Evolutionary conservation across 257 asterid genomes (phyloP), one percentile per base, ranked within the genome.

Genomic region (Linderniella brevidens): DNA sequence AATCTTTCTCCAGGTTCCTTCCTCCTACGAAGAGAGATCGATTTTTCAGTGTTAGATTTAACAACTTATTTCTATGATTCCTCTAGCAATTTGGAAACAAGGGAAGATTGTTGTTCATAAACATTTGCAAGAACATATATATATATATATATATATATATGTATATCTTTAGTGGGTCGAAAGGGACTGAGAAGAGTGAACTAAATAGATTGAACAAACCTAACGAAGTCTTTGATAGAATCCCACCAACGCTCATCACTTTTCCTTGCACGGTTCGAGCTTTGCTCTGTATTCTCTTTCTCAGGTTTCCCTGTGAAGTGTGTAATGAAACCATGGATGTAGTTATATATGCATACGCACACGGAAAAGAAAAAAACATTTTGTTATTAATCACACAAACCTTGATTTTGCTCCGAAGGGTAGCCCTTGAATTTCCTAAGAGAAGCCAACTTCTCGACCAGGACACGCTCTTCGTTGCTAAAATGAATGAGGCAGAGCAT

Each of bases 401-500:
- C 64, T 70, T 49, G 56, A 64, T 69, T 64, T 15, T 46, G 38
- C 42, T 67, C 58, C 43, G 58, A 58, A 42, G 68, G 19, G 39
- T 52, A 13, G 54, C 70, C 67, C 47, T 42, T 63, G 58, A 76
- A 64, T 48, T 58, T 57, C 82, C 79, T 54, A 56, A 78, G 69
- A 52, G 84, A 73, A 19, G 87, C 93, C 82, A 84, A 69, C 69
- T 76, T 71, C 68, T 79, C 73, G 52, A 88, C 85, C 17, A 81
- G 77, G 56, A 58, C 63, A 16, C 81, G 87, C 49, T 88, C 94
- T 68, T 73, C 78, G 62, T 73, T 71, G 61, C 98, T 88, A 69
- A 56, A 45, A 44, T 9, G 19, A 44, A 3, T 13, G 25, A 43
- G 17, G 19, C 11, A 46, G 19, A 11, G 35, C 12, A 8, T 18